A percentile compares a stretch with the other conserved stretches of the same genome.
Evolutionary conservation across 495 filamentous ascomycete species (phyloP).

Genomic region (Aspergillus coremiiformis): DNA sequence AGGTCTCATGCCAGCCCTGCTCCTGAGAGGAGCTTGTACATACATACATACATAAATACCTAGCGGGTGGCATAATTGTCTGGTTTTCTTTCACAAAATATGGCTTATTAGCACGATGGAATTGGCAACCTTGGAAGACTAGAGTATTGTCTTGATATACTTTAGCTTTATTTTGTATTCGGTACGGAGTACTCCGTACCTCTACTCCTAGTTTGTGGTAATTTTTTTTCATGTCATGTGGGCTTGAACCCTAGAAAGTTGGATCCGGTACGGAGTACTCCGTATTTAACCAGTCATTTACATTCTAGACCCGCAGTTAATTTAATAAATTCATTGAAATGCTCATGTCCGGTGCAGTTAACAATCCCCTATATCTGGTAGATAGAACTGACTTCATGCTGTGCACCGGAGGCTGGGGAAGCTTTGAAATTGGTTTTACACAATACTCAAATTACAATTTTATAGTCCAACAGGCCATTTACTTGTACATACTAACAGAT

Average conservation of each 20-base stretch:
- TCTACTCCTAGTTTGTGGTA: neutral
- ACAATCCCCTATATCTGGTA: too few relatives aligned
- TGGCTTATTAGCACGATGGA: constrained; percentile 5
- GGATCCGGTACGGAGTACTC: neutral
- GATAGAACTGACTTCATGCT: too few relatives aligned
- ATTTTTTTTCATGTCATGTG: neutral
- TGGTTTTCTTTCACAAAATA: neutral
- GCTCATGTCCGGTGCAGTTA: too few relatives aligned
- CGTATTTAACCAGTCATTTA: neutral
- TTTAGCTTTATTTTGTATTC: too few relatives aligned
- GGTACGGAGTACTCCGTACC: neutral
- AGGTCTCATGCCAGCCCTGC: constrained; percentile 4
- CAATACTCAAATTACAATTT: too few relatives aligned
- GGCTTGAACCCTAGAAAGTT: neutral
- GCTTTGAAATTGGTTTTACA: too few relatives aligned
- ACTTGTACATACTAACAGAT: too few relatives aligned
- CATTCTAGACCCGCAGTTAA: too few relatives aligned
- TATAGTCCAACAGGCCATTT: too few relatives aligned
- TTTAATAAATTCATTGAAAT: too few relatives aligned
- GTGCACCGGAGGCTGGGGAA: too few relatives aligned
- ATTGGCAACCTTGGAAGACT: constrained; percentile 14
- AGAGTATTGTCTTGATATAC: neutral
- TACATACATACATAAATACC: too few relatives aligned
- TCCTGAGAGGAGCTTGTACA: constrained; percentile 15
- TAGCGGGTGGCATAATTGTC: constrained; percentile 6